Evolutionary conservation across 371 early-diverging fungal genomes (phyloP).

Genomic region (Nematocida sp.): DNA sequence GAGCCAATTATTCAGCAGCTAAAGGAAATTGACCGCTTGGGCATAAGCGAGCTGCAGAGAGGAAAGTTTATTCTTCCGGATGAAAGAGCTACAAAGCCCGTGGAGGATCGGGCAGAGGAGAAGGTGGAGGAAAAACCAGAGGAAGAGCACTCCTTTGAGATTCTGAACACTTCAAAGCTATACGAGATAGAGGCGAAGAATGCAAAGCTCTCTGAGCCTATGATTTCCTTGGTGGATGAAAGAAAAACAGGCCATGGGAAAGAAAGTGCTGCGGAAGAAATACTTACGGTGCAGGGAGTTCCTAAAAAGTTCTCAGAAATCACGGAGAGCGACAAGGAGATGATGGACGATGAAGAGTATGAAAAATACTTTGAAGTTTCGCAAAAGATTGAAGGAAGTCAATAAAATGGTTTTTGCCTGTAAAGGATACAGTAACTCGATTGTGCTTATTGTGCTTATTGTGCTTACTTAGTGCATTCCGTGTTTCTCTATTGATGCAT

Average conservation of each 20-base stretch:
- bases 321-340: constrained; percentile 67
- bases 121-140: background rate
- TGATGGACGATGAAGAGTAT: constrained; percentile 67
- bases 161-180: background rate
- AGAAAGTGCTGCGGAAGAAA: constrained; percentile 20
- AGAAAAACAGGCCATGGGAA: background rate
- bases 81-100: constrained; percentile 26
- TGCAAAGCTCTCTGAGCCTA: background rate
- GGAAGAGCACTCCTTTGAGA: background rate
- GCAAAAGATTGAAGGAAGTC: too few species aligned
- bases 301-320: constrained; percentile 60
- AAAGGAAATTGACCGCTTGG: constrained; percentile 62
- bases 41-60: constrained; percentile 62
- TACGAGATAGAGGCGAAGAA: constrained; percentile 6
- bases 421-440: too few species aligned
- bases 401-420: too few species aligned
- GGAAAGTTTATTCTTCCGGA: constrained; percentile 60
- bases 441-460: too few species aligned
- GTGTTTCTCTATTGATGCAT: too few species aligned
- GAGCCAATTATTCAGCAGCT: constrained; percentile 58
- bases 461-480: too few species aligned
- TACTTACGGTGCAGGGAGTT: constrained; percentile 61
- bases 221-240: constrained; percentile 30
- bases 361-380: constrained; percentile 67
- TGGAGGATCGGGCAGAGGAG: background rate